Evolutionary conservation across 2,329 filamentous ascomycete species (phyloP).

Genomic region (Calonectria naviculata): DNA sequence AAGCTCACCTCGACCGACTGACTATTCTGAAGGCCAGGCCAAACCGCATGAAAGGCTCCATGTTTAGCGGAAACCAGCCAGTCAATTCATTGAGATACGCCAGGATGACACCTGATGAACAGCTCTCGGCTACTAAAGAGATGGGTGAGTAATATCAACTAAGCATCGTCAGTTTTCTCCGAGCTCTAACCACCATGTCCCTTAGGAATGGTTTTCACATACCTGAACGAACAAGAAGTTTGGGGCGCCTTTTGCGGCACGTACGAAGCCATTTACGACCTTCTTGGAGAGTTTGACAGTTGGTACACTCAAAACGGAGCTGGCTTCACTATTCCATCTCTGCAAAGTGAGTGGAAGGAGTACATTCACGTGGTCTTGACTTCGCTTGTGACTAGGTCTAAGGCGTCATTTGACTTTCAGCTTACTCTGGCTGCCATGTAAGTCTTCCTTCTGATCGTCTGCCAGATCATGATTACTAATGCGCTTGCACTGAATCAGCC

Average conservation of each 20-base stretch:
- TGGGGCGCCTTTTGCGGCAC: background rate
- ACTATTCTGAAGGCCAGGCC: background rate
- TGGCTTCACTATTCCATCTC: background rate
- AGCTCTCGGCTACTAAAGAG: background rate
- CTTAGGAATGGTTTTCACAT: background rate
- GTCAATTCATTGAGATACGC: background rate
- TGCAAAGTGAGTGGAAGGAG: constrained; percentile 1
- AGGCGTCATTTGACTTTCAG: background rate
- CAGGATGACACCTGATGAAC: background rate
- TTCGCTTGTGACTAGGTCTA: background rate
- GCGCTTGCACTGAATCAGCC: background rate
- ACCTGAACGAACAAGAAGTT: background rate
- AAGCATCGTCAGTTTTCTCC: background rate
- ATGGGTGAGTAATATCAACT: background rate
- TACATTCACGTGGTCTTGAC: background rate
- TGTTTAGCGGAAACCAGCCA: background rate
- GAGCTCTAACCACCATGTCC: background rate
- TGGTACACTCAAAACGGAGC: background rate
- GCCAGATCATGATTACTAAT: background rate
- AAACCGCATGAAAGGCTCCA: background rate
- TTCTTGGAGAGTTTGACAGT: background rate
- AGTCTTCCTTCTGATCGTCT: background rate
- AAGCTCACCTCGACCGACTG: background rate
- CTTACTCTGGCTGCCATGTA: background rate
- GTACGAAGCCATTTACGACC: constrained; percentile 2